Evolutionary conservation across 2,329 filamentous ascomycete species (phyloP), one percentile per base, ranked within the genome.

Genomic region (Aspergillus glaucus): DNA sequence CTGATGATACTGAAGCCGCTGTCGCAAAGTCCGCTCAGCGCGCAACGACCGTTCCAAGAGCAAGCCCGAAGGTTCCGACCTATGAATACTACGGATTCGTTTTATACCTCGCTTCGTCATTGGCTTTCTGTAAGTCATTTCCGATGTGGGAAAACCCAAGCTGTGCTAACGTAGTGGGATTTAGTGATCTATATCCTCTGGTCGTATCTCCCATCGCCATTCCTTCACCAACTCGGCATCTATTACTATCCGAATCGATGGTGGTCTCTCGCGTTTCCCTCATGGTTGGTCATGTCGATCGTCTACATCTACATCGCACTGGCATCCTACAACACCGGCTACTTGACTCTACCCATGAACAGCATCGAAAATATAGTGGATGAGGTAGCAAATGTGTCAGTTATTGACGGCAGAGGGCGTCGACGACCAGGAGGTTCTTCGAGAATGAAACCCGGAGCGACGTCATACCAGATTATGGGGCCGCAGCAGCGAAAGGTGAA

Each of bases 51-150:
- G 82, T 95, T 15, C 88, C 91, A 5, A 86, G 89, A 48, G 91
- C 90, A 1, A 86, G 86, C 47, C 93, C 93, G 1, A 90, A 93
- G 65, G 91, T 98, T 2, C 93, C 93, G n/a, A 98, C 93, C 0
- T 97, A 98, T 74, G 93, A 98, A 67, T 98, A 97, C 80, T 97
- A 97, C 68, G 93, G 93, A 66, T 98, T 98, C 72, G 92, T 95
- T 47, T 80, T 98, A 44, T 97, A 98, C 73, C 79, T 98, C 36
- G 88, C 92, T 64, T 91, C 86, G 53, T 88, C 85, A 19, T 76
- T 93, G 45, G 83, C 83, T 2, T 97, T 97, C 66, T 75, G 86
- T 64, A 77, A 81, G 62, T 86, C 9, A 19, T 12, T 9, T 14
- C 43, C 12, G 26, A 12, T 4, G 26, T 5, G 26, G 26, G 10